Evolutionary conservation across 331 rosid species (phyloP), one percentile per base, ranked within the genome.

Genomic region (Dryas integrifolia): DNA sequence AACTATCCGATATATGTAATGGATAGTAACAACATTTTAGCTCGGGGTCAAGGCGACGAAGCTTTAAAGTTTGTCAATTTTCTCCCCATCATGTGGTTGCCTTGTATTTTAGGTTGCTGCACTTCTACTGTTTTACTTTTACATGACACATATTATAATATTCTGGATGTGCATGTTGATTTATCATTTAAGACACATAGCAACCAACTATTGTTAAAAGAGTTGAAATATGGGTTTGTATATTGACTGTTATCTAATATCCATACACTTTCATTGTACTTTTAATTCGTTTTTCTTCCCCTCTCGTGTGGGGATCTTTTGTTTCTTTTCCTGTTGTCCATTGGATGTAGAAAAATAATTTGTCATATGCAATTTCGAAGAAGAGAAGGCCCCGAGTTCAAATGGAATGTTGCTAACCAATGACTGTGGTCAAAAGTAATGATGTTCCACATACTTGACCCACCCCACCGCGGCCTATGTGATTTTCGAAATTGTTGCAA

Each of bases 31-130:
- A 13, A 47, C 47, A 44, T 38, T 56, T 35, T 56, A 64, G 72
- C 57, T 21, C 45, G 74, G 69, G 69, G 68, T 72, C 74, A 39
- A 39, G 75, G 52, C 30, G 70, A 5, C 70, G 47, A 73, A 73
- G 74, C 51, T 30, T 30, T 45, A 58, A 70, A 65, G 67, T 65
- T 71, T 80, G 71, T 49, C 81, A 73, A 67, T 73, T 79, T 69
- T 79, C 51, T 48, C 8, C 45, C 38, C 43, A 44, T 65, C 67
- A 2, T 55, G 53, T 57, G 35, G 40, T 65, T 56, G 26, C 40
- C 55, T 18, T 66, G 66, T 72, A 72, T 43, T 58, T 58, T 58
- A 21, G 74, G 44, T 58, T 30, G 15, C 53, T 49, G 60, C 72
- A 53, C 68, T n/a, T 44, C 3, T 43, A 30, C 35, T 30, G 15